Conservation (phyloP, 257 asterid species). For the Solanum appendiculatum region DNA sequence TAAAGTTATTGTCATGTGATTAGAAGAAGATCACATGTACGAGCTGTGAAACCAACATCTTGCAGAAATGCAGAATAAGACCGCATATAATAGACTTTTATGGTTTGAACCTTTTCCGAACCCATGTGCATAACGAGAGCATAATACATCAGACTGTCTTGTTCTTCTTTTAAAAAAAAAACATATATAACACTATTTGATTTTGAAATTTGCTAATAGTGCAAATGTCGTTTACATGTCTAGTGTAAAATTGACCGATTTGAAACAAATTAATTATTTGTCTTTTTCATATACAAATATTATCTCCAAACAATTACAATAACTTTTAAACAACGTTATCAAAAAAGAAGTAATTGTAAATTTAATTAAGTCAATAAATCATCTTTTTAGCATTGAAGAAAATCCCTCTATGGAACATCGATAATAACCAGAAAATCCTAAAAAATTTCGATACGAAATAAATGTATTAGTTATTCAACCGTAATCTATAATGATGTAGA, state of each 20-base stretch:
- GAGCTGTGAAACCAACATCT: not conserved
- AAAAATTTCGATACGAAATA: fast-evolving
- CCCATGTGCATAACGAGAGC: fast-evolving
- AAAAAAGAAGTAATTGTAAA: not conserved
- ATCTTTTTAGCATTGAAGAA: not conserved
- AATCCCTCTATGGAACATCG: not conserved
- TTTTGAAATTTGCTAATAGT: not conserved
- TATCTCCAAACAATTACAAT: not conserved
- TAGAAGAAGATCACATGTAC: fast-evolving
- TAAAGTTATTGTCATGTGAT: not conserved
- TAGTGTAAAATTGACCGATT: not conserved
- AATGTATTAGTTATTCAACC: not conserved
- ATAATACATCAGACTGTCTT: fast-evolving
- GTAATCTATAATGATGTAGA: not conserved
- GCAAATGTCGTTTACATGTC: not conserved
- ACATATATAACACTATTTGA: no score
- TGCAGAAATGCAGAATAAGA: fast-evolving
- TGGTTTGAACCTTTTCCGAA: fast-evolving
- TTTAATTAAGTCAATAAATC: not conserved
- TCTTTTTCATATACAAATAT: not conserved
- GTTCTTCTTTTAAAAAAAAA: fast-evolving
- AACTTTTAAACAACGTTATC: not conserved
- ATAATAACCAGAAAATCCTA: not conserved
- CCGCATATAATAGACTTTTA: fast-evolving
- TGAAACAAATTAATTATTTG: not conserved